phyloP scores from a whole-genome alignment of 148 eudicot genomes.

The Nyssa sinensis region DNA sequence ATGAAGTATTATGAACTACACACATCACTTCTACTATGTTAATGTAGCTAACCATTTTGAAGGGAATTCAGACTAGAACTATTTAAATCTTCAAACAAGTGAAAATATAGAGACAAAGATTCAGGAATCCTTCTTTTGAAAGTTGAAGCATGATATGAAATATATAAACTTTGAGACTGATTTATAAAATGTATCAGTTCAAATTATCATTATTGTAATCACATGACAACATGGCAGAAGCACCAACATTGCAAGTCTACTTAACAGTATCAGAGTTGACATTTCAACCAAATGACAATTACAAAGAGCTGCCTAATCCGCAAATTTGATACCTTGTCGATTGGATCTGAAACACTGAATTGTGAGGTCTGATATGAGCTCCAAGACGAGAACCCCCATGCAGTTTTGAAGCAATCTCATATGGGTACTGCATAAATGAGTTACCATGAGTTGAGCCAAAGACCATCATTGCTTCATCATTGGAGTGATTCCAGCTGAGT shows the following conservation, averaged over 20 bases:
- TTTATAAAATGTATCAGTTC: neutral
- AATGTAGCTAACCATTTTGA: neutral
- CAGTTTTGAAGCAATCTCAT: constrained; percentile 12
- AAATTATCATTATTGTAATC: neutral
- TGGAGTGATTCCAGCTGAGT: constrained; percentile 38
- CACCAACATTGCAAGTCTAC: neutral
- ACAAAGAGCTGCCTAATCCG: constrained; percentile 8
- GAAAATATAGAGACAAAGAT: neutral
- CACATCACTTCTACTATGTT: neutral
- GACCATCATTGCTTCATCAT: constrained; percentile 40
- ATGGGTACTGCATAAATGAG: constrained; percentile 2
- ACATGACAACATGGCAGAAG: neutral
- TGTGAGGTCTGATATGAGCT: constrained; percentile 19
- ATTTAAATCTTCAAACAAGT: neutral
- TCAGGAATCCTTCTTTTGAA: neutral
- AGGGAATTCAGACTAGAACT: neutral
- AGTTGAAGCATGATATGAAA: constrained; percentile 5
- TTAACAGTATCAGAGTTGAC: neutral
- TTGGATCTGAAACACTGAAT: constrained; percentile 30
- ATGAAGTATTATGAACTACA: too few relatives aligned
- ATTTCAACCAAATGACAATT: neutral
- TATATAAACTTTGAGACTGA: too few relatives aligned
- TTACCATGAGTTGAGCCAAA: constrained; percentile 25
- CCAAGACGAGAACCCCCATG: neutral
- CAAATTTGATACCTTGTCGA: constrained; percentile 25